A percentile compares a stretch with the other conserved stretches of the same genome.
Evolutionary conservation across 1,284 basidiomycete genomes (phyloP).

Genomic region (Cryptococcus sp.): DNA sequence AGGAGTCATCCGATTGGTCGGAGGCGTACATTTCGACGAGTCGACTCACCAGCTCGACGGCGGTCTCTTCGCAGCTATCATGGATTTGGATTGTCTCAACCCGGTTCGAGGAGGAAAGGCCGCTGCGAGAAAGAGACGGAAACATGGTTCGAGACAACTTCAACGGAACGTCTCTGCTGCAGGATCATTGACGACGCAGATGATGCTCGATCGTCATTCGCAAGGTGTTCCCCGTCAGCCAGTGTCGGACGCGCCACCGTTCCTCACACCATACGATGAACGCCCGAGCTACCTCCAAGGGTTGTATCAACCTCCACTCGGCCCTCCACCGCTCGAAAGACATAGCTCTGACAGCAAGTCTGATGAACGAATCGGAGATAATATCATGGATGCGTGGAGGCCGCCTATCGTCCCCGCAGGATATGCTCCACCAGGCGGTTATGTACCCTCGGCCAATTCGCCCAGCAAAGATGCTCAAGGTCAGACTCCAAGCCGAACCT

Average conservation of each 20-base stretch:
- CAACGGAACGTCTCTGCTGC: slow-evolving; percentile 46
- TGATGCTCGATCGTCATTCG: slow-evolving; percentile 54
- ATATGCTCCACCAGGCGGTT: slow-evolving; percentile 26
- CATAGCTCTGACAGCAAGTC: slow-evolving; percentile 31
- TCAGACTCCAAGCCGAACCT: slow-evolving; percentile 31
- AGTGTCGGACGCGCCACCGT: slow-evolving; percentile 25
- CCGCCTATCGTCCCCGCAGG: slow-evolving; percentile 12
- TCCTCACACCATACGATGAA: slow-evolving; percentile 16
- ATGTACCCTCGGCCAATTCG: slow-evolving; percentile 19
- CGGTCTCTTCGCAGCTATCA: slow-evolving; percentile 74
- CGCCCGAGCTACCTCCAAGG: slow-evolving; percentile 18
- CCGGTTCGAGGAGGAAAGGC: slow-evolving; percentile 71
- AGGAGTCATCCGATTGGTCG: slow-evolving; percentile 74
- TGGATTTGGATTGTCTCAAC: slow-evolving; percentile 58
- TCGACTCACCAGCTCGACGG: slow-evolving; percentile 76
- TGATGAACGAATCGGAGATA: slow-evolving; percentile 22
- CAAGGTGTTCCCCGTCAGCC: slow-evolving; percentile 33
- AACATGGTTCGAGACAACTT: slow-evolving; percentile 44
- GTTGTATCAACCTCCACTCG: slow-evolving; percentile 23
- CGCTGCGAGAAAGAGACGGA: slow-evolving; percentile 56
- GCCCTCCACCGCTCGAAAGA: slow-evolving; percentile 33
- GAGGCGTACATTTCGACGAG: slow-evolving; percentile 79
- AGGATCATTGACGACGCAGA: slow-evolving; percentile 50
- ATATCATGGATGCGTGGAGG: slow-evolving; percentile 42
- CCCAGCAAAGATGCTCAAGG: slow-evolving; percentile 10